Percentiles rank a stretch among this genome's conserved stretches.
Conservation (phyloP, 2,329 filamentous ascomycete genomes). For the Phyllosticta citriasiana region DNA sequence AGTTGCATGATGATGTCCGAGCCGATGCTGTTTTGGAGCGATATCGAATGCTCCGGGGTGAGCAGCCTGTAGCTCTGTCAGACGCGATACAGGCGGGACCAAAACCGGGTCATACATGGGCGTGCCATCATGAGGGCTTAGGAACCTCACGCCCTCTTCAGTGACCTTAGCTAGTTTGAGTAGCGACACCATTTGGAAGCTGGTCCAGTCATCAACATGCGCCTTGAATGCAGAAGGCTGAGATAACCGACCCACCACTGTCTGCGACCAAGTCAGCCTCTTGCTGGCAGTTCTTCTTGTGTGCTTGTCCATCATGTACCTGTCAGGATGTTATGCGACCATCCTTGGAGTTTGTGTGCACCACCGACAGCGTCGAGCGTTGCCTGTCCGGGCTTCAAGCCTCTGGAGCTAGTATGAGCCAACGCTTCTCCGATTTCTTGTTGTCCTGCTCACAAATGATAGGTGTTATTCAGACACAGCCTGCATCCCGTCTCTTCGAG, state of each 20-base stretch:
- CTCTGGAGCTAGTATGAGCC: conserved; percentile 32
- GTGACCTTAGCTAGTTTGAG: conserved; percentile 89
- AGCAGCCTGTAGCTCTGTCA: conserved; percentile 51
- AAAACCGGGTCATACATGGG: conserved; percentile 55
- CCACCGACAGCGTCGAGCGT: conserved; percentile 81
- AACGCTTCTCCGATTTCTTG: not conserved
- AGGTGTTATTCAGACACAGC: conserved; percentile 94
- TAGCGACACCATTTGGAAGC: conserved; percentile 98
- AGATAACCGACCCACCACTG: conserved; percentile 35
- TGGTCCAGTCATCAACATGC: conserved; percentile 33
- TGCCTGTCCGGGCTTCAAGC: conserved; percentile 86
- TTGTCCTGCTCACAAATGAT: conserved; percentile 54
- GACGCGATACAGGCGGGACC: not conserved
- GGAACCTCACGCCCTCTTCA: conserved; percentile 88
- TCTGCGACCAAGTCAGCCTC: conserved; percentile 27
- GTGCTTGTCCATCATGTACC: conserved; percentile 24
- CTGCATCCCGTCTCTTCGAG: conserved; percentile 81
- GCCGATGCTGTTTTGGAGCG: conserved; percentile 90
- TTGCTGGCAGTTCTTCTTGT: not conserved
- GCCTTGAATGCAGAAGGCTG: conserved; percentile 11
- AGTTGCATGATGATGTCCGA: conserved; percentile 99
- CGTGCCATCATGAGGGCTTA: conserved; percentile 89
- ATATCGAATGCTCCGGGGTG: conserved; percentile 94
- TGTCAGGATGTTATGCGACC: conserved; percentile 91
- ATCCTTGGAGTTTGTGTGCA: conserved; percentile 88